Percentiles rank a stretch among this genome's conserved stretches.
Evolutionary conservation across 352 stramenopile species (phyloP).

Genomic region (Thalassiosira hispida): DNA sequence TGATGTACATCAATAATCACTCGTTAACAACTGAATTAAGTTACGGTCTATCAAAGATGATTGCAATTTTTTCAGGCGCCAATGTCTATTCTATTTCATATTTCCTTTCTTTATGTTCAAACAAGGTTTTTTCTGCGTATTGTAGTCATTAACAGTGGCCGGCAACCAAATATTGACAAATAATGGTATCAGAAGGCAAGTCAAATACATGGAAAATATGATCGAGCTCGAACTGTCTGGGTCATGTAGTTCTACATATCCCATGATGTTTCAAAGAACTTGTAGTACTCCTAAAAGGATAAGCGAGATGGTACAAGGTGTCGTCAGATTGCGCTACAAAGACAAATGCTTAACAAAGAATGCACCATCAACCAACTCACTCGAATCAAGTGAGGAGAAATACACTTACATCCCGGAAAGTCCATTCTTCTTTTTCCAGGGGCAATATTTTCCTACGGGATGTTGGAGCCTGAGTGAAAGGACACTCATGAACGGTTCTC

Average conservation of each 20-base stretch:
- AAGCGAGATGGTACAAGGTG: background rate
- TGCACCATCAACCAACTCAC: too few species aligned
- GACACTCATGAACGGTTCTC: too few species aligned
- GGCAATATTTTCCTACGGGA: background rate
- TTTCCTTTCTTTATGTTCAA: too few species aligned
- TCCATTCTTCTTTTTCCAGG: constrained; percentile 9
- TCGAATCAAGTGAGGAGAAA: background rate
- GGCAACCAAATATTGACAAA: too few species aligned
- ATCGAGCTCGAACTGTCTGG: background rate
- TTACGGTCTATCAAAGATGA: background rate
- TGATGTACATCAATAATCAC: constrained; percentile 4
- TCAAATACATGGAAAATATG: too few species aligned
- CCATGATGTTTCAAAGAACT: constrained; percentile 24
- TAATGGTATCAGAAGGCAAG: too few species aligned
- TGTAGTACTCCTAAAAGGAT: constrained; percentile 25
- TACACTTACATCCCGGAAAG: constrained; percentile 22
- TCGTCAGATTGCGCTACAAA: background rate
- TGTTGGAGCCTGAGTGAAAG: too few species aligned
- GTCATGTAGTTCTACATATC: background rate
- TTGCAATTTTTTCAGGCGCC: background rate
- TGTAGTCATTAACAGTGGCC: too few species aligned
- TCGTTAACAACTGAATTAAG: background rate
- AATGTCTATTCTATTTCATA: background rate
- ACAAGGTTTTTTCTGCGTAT: background rate
- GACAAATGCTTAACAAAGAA: too few species aligned